Evolutionary conservation across 176 grass and related monocot genomes (phyloP), one percentile per base, ranked within the genome.

Genomic region (Pharus latifolius): DNA sequence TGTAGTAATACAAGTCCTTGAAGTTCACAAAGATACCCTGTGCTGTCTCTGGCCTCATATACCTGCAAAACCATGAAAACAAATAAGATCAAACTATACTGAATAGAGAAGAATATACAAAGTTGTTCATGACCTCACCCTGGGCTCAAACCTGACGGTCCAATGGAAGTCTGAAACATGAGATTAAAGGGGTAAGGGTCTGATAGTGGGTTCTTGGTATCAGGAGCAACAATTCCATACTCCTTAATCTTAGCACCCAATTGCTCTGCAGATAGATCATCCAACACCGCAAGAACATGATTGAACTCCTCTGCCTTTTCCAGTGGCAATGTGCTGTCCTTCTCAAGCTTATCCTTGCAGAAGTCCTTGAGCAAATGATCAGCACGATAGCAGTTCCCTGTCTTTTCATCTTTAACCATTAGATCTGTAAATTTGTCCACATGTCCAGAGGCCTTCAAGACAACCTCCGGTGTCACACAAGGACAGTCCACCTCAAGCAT

Each of bases 141-240:
- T 31, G 80, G 35, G 26, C 79, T 96, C 57, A 96, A 75, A 56
- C 92, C 80, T 54, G 92, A 84, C 10, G 92, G 92, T 38, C 92
- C 92, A 89, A 96, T 96, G n/a, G 85, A 96, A 25, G 92, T 96
- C 77, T 96, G 92, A 70, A 96, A 96, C 92, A 96, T 96, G 46
- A 96, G 88, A 87, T 96, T 96, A 70, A 96, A 96, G 16, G 92
- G 92, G 53, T 96, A 96, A 0, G 88, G 92, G 53, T 86, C 83
- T 50, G 88, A 92, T 24, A 96, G 67, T 19, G 48, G 48, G 54
- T 96, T 96, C 68, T 92, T 96, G 48, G 92, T 96, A 70, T 96
- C 92, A n/a, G 92, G 88, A 27, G 92, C 92, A 69, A 69, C 84
- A 74, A 92, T 96, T 8, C 65, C 83, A 74, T 92, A 96, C 51